Evolutionary conservation across 495 filamentous ascomycete genomes (phyloP).

Genomic region (Oleoguttula mirabilis): DNA sequence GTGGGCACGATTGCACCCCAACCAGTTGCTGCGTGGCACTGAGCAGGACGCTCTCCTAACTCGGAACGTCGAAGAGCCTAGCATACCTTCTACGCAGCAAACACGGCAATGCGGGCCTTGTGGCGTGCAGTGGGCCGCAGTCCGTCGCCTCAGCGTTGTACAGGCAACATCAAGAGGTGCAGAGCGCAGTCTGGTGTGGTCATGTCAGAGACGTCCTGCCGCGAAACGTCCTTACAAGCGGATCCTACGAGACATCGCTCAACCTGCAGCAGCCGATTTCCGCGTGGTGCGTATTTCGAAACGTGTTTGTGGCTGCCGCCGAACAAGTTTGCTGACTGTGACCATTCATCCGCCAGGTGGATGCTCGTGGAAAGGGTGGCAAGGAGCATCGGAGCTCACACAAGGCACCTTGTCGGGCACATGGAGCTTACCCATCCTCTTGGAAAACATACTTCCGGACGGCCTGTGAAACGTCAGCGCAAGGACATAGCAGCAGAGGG

Average conservation of each 20-base stretch:
- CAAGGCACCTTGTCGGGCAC: no score
- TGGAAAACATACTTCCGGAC: slow-evolving; percentile 28
- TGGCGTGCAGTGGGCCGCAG: background rate
- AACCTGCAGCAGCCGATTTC: background rate
- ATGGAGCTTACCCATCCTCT: slow-evolving; percentile 24
- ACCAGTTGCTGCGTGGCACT: background rate
- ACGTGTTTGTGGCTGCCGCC: no score
- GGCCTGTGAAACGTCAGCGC: slow-evolving; percentile 16
- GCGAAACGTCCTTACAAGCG: background rate
- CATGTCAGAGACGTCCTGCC: background rate
- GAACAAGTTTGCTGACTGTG: no score
- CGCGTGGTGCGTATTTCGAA: background rate
- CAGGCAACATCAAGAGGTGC: background rate
- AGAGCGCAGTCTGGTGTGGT: background rate
- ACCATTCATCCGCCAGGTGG: no score
- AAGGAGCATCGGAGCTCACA: no score
- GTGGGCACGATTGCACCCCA: no score
- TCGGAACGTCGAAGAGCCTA: no score
- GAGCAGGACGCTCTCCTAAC: background rate
- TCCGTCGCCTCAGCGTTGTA: background rate
- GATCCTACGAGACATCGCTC: background rate
- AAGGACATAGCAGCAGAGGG: background rate
- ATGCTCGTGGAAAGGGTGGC: no score
- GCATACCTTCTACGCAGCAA: no score
- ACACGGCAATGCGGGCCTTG: background rate